Base-by-base conservation (phyloP, 352 stramenopile species). In the Pythium folliculosum region DNA sequence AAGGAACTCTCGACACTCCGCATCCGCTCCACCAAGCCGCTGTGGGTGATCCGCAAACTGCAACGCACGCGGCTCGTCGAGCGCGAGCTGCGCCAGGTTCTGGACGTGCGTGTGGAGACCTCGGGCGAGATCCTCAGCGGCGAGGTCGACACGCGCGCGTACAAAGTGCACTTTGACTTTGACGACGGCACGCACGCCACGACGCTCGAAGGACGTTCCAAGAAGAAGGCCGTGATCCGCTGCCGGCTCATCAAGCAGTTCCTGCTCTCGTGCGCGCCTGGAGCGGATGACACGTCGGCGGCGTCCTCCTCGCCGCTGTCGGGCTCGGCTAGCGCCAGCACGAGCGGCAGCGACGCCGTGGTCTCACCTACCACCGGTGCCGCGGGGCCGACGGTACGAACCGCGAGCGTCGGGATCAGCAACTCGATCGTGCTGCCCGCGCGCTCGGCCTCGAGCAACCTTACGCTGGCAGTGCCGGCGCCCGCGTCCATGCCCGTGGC, bases 141-240 rank as follows among this genome's bases (percentile, higher is more conserved):
- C 13, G 82, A 91, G 19, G 71, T 89, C 25, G 81, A 90, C 73
- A 91, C 82, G 51, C 77, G 82, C 9, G 77, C 64, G 53, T 91
- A 89, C 69, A 87, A 90, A 57, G 73, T 91, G 19, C 76, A 89
- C 60, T 90, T 91, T 60, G 82, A 91, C 47, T 91, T 91, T 63
- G 71, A 86, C 57, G 80, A 91, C 50, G 81, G 78, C 19, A 69
- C 69, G 5, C 75, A 89, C 56, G 72, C 81, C 4, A 77, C 76
- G 45, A 78, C 75, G 12, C 71, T 91, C 32, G 82, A 91, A 49
- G 72, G 70, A 17, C 79, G 82, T 19, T 89, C 71, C 71, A 89
- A 89, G 77, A 72, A 76, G 47, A 83, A 85, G 65, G 81, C 79
- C 1, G 63, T 86, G 40, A 63, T 75, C 51, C 76, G 81, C 19